Percentiles rank a stretch among this genome's conserved stretches.
These are phyloP conservation scores for Camelina neglecta DNA, from an alignment of 345 rosid species.

Conservation along the genomic window DNA sequence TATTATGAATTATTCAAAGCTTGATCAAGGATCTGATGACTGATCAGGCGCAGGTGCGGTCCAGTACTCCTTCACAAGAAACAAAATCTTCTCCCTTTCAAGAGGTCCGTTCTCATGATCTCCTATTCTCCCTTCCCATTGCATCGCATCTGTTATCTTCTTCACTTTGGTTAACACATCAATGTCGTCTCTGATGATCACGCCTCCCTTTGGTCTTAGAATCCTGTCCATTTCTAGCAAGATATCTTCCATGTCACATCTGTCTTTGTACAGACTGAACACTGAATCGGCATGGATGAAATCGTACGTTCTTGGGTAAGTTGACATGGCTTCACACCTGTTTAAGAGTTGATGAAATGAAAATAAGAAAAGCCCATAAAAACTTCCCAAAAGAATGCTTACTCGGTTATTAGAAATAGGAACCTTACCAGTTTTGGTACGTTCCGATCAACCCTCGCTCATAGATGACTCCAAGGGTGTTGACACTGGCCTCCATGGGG, in stretches of 20 bases:
- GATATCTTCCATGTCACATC: slow-evolving; percentile 80
- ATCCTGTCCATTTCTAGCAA: slow-evolving; percentile 91
- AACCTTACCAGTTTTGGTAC: slow-evolving; percentile 76
- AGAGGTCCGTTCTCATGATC: slow-evolving; percentile 86
- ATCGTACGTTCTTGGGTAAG: slow-evolving; percentile 96
- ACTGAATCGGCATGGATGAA: slow-evolving; percentile 79
- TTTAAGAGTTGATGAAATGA: background rate
- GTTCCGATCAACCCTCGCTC: slow-evolving; percentile 92
- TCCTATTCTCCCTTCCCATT: slow-evolving; percentile 74
- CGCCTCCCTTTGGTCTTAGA: slow-evolving; percentile 80
- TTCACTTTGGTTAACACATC: slow-evolving; percentile 67
- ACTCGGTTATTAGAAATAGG: background rate
- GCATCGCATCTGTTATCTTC: slow-evolving; percentile 65
- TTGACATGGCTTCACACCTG: slow-evolving; percentile 89
- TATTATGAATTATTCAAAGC: slow-evolving; percentile 10
- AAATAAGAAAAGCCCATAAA: background rate
- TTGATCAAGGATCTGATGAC: slow-evolving; percentile 20
- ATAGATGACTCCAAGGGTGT: slow-evolving; percentile 79
- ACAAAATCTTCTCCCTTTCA: slow-evolving; percentile 73
- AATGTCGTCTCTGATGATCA: slow-evolving; percentile 85
- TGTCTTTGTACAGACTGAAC: slow-evolving; percentile 63
- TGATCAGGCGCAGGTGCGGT: slow-evolving; percentile 49
- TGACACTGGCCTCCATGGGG: slow-evolving; percentile 59
- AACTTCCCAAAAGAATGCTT: background rate
- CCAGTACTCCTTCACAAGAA: slow-evolving; percentile 80